Conservation (phyloP, 345 rosid species). For the Clarkia xantiana region DNA sequence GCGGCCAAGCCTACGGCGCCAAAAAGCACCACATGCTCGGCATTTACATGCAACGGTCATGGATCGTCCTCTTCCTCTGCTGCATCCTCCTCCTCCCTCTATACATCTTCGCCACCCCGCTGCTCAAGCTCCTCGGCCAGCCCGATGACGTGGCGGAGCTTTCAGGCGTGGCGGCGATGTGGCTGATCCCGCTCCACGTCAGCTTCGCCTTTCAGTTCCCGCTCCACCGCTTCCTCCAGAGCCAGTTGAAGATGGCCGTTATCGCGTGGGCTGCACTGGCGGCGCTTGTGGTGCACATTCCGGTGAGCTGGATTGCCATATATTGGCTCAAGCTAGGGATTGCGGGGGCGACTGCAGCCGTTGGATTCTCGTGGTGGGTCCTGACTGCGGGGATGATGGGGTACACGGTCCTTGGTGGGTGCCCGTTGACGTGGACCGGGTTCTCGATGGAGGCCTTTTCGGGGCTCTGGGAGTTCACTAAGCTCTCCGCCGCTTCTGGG, state of each 20-base stretch:
- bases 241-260: conserved; percentile 47
- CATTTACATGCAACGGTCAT: conserved; percentile 63
- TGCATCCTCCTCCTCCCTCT: conserved; percentile 42
- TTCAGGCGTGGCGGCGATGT: conserved; percentile 30
- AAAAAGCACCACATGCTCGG: conserved; percentile 56
- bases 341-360: conserved; percentile 35
- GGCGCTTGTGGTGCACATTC: conserved; percentile 38
- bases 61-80: conserved; percentile 44
- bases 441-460: conserved; percentile 62
- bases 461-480: conserved; percentile 60
- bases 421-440: conserved; percentile 76
- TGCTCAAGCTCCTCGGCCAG: conserved; percentile 49
- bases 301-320: conserved; percentile 52
- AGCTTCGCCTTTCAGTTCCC: conserved; percentile 67
- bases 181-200: conserved; percentile 61
- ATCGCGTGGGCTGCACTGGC: conserved; percentile 36
- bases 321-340: conserved; percentile 37
- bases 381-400: conserved; percentile 24
- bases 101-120: conserved; percentile 34
- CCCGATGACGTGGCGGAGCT: conserved; percentile 47
- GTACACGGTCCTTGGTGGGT: conserved; percentile 40
- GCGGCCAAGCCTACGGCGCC: conserved; percentile 67
- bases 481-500: conserved; percentile 72
- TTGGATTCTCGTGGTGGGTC: conserved; percentile 64
- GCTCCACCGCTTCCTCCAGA: conserved; percentile 56